These are phyloP conservation scores for Drosera capensis DNA, from an alignment of 148 eudicot genomes.

Conservation along the genomic window DNA sequence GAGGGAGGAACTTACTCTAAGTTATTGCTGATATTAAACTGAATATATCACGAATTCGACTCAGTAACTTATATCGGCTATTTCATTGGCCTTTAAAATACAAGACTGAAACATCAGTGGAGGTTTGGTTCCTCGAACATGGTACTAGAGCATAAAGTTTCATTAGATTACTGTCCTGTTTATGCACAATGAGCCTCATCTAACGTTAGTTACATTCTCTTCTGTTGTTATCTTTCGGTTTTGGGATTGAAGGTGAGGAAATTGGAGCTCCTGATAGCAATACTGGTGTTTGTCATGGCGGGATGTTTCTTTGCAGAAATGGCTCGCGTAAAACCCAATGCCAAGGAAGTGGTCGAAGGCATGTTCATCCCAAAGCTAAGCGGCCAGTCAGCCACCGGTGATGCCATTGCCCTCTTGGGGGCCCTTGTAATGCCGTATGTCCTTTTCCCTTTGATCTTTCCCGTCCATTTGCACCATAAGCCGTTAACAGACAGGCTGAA, in stretches of 20 bases:
- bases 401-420: slow-evolving; percentile 58
- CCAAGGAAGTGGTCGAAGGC: slow-evolving; percentile 21
- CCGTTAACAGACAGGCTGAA: too few species aligned
- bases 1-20: too few species aligned
- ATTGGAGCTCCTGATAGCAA: slow-evolving; percentile 23
- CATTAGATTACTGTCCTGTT: too few species aligned
- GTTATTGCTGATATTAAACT: too few species aligned
- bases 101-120: too few species aligned
- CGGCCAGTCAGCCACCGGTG: slow-evolving; percentile 43
- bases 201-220: too few species aligned
- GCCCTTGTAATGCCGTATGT: slow-evolving; percentile 73
- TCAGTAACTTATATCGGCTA: too few species aligned
- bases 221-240: not conserved
- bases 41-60: too few species aligned
- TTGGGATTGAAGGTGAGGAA: slow-evolving; percentile 39
- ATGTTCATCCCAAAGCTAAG: slow-evolving; percentile 27
- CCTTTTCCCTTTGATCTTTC: not conserved
- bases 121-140: too few species aligned
- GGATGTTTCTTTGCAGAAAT: slow-evolving; percentile 34
- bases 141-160: too few species aligned
- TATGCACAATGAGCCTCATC: too few species aligned
- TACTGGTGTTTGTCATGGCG: slow-evolving; percentile 29
- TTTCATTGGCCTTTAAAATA: not conserved
- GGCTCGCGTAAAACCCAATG: slow-evolving; percentile 29
- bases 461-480: not conserved